A percentile compares a stretch with the other conserved stretches of the same genome.
These are phyloP conservation scores for Gloeostereum incarnatum DNA, from an alignment of 768 basidiomycete genomes.

Conservation along the genomic window DNA sequence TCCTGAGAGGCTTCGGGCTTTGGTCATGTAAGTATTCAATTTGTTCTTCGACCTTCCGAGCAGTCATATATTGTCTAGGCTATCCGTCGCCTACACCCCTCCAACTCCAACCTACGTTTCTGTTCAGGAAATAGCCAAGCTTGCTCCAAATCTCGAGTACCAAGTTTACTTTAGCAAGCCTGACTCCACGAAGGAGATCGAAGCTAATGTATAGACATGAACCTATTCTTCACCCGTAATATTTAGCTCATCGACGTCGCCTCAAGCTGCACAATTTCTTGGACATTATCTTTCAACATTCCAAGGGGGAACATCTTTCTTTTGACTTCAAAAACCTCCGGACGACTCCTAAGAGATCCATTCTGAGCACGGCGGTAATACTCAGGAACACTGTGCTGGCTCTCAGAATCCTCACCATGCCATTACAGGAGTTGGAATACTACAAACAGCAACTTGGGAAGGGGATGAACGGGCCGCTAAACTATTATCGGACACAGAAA, in stretches of 20 bases:
- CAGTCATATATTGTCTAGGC: conserved; percentile 22
- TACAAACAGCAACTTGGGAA: conserved; percentile 36
- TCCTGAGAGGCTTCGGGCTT: conserved; percentile 48
- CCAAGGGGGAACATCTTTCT: neutral
- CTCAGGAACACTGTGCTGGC: neutral
- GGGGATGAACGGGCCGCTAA: conserved; percentile 64
- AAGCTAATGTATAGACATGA: conserved; percentile 33
- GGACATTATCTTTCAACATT: conserved; percentile 14
- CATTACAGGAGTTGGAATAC: conserved; percentile 43
- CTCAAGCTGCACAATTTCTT: conserved; percentile 35
- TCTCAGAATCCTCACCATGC: neutral
- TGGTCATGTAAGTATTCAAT: conserved; percentile 41
- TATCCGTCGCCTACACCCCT: conserved; percentile 62
- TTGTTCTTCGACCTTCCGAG: neutral
- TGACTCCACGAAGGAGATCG: conserved; percentile 43
- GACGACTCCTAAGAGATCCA: neutral
- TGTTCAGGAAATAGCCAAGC: conserved; percentile 38
- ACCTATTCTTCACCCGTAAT: conserved; percentile 1
- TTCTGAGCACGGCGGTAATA: neutral
- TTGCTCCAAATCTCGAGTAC: conserved; percentile 53
- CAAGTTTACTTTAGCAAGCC: conserved; percentile 56
- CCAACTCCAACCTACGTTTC: conserved; percentile 40
- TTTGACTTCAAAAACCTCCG: neutral
- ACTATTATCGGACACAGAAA: conserved; percentile 62
- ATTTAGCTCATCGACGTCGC: too few species aligned